Evolutionary conservation across 805 yeast genomes (phyloP).

Genomic region (Scheffersomyces stipitis): DNA sequence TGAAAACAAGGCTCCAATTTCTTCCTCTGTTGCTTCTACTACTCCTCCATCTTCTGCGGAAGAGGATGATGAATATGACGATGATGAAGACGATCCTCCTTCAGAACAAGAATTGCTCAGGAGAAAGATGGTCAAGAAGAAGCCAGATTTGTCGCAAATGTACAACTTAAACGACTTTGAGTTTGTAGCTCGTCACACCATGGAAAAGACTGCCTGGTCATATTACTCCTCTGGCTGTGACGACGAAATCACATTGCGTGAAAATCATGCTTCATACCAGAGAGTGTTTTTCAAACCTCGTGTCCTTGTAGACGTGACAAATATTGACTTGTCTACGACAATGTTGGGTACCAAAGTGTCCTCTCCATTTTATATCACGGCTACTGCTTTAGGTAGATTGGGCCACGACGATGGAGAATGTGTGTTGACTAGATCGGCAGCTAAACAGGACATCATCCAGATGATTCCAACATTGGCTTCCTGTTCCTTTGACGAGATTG

Average conservation of each 20-base stretch:
- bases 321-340: constrained; percentile 66
- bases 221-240: constrained; percentile 91
- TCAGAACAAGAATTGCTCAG: constrained; percentile 25
- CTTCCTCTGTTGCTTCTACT: constrained; percentile 1
- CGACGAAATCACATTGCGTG: constrained; percentile 87
- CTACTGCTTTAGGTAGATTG: constrained; percentile 88
- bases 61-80: constrained; percentile 36
- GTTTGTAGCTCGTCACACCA: constrained; percentile 73
- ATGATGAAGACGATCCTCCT: constrained; percentile 38
- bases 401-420: constrained; percentile 95
- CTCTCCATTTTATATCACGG: constrained; percentile 86
- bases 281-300: constrained; percentile 85
- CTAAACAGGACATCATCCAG: constrained; percentile 65
- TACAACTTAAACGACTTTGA: constrained; percentile 87
- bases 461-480: constrained; percentile 94
- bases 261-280: constrained; percentile 88
- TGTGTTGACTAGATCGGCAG: constrained; percentile 82
- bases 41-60: constrained; percentile 8
- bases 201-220: constrained; percentile 84
- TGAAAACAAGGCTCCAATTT: constrained; percentile 27
- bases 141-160: constrained; percentile 70
- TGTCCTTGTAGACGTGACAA: constrained; percentile 76
- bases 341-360: constrained; percentile 70
- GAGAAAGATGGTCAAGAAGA: constrained; percentile 30
- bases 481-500: constrained; percentile 82